Base-by-base conservation (phyloP, 805 yeast genomes). In the Metschnikowia proteae region DNA sequence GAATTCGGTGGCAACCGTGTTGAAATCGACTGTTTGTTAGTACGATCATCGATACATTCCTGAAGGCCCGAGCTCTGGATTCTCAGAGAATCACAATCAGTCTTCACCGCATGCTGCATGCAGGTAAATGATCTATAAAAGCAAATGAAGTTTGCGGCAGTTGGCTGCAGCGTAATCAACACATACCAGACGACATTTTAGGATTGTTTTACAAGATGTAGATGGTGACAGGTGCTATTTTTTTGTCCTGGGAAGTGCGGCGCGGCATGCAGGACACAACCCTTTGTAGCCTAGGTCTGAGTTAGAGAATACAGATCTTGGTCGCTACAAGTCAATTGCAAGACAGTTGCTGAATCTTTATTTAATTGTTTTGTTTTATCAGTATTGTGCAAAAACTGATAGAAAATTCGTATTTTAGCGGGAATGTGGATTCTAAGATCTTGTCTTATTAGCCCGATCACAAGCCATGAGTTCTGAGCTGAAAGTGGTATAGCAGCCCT, bases 1-100 rank as follows among this genome's bases (percentile, higher is more conserved):
- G 75, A 92, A 92, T 72, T 92, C 96, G 69, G 85, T 63, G 49
- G 78, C 77, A 53, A 73, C 76, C 59, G 76, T 67, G 62, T 67
- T 70, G 59, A 72, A 73, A 58, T 73, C 76, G 56, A 70, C 75
- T 72, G 39, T 4, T 11, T 27, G 57, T 55, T 52, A 55, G 59
- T 50, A 54, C 6, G 38, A n/a, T 25, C 1, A 31, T 11, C 28
- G 13, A 9, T n/a, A 25, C 9, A 25, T 26, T 11, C 9, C 17
- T 30, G 17, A 26, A 6, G 22, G 11, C n/a, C 28, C 22, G 17
- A 26, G 6, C 22, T 9, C 13, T n/a, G 10, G 39, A 37, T 35
- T 23, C 17, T 17, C 17, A 17, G 17, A 17, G 17, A 17, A 17
- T 17, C 17, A 17, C 17, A 17, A 17, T 17, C 17, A 17, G 17